Evolutionary conservation across 768 basidiomycete species (phyloP).

Genomic region (Holtermannia corniformis): DNA sequence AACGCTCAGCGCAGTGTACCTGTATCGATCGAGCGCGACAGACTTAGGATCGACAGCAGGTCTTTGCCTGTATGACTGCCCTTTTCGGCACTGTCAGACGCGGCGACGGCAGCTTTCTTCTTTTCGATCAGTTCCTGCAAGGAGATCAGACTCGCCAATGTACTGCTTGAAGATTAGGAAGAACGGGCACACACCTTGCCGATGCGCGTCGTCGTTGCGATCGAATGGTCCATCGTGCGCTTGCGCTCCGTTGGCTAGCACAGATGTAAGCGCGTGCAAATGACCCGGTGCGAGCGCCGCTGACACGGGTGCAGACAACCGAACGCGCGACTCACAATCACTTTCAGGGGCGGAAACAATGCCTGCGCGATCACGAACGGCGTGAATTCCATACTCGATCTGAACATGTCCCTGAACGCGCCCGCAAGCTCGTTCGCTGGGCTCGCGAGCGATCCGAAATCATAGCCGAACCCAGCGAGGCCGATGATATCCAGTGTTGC

Average conservation of each 20-base stretch:
- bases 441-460: constrained; percentile 72
- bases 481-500: constrained; percentile 71
- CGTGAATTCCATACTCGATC: constrained; percentile 11
- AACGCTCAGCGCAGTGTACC: background rate
- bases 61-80: constrained; percentile 60
- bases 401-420: constrained; percentile 44
- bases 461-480: constrained; percentile 62
- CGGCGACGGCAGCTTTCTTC: constrained; percentile 54
- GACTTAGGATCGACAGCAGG: constrained; percentile 65
- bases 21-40: constrained; percentile 35
- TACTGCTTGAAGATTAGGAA: constrained; percentile 47
- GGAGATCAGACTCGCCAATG: too few relatives aligned
- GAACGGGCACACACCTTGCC: constrained; percentile 50
- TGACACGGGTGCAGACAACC: background rate
- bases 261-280: background rate
- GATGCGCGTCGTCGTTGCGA: constrained; percentile 49
- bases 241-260: constrained; percentile 47
- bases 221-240: constrained; percentile 45
- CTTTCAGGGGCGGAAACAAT: constrained; percentile 43
- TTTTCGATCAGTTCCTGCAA: constrained; percentile 65
- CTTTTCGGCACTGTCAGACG: constrained; percentile 34
- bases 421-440: constrained; percentile 83
- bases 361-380: constrained; percentile 15
- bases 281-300: background rate
- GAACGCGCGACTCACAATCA: constrained; percentile 20